A percentile compares a stretch with the other conserved stretches of the same genome.
phyloP scores from a whole-genome alignment of 306 rosid species.

The Phaseolus lunatus region DNA sequence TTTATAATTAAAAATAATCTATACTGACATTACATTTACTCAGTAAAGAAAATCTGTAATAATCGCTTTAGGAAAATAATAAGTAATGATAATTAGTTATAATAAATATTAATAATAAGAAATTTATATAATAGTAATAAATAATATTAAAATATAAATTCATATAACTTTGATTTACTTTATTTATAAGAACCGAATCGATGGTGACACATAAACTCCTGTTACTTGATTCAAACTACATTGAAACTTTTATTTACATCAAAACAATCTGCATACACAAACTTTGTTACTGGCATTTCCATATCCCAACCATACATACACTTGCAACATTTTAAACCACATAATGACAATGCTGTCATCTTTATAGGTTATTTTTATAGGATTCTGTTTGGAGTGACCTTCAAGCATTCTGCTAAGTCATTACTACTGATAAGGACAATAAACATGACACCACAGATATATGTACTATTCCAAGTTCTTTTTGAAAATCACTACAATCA shows the following conservation, averaged over 20 bases:
- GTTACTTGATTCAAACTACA: not conserved
- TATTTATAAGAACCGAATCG: not conserved
- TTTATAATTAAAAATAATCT: too few relatives aligned
- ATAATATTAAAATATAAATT: too few relatives aligned
- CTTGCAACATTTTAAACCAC: constrained; percentile 10
- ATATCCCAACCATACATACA: not conserved
- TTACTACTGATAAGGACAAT: not conserved
- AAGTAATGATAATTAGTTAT: too few relatives aligned
- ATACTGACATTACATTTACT: not conserved
- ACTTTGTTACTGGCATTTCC: not conserved
- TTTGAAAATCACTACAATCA: not conserved
- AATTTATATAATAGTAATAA: too few relatives aligned
- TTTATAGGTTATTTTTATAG: not conserved
- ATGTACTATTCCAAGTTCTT: not conserved
- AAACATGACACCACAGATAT: not conserved
- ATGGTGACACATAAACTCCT: not conserved
- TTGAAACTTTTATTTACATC: not conserved
- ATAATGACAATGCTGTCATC: not conserved
- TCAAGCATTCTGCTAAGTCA: constrained; percentile 4
- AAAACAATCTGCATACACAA: not conserved
- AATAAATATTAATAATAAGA: too few relatives aligned
- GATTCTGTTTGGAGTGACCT: not conserved
- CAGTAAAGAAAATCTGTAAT: not conserved
- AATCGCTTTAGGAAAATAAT: too few relatives aligned
- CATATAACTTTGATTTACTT: too few relatives aligned